phyloP scores from a whole-genome alignment of 305 asterid species.

The Fraxinus albicans region DNA sequence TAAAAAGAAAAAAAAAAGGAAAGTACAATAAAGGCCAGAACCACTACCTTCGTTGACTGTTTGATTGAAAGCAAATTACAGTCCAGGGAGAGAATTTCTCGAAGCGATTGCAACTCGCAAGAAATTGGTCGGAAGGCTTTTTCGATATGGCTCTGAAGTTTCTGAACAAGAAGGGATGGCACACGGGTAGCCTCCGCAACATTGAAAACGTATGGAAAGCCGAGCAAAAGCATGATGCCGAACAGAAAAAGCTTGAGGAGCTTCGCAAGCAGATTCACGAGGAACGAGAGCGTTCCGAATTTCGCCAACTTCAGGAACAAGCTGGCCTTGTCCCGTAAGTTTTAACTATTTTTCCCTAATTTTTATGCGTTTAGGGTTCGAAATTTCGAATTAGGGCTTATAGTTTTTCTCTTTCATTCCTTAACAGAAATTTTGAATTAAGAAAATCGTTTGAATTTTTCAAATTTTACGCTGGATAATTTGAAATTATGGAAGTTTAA shows the following conservation, averaged over 20 bases:
- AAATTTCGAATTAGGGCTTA: constrained; percentile 26
- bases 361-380: constrained; percentile 15
- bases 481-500: background rate
- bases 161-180: constrained; percentile 99
- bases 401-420: constrained; percentile 13
- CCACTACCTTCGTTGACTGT: background rate
- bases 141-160: constrained; percentile 75
- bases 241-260: constrained; percentile 88
- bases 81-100: background rate
- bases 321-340: constrained; percentile 86
- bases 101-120: background rate
- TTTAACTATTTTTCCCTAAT: background rate
- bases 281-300: constrained; percentile 92
- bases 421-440: background rate
- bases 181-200: constrained; percentile 94
- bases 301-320: constrained; percentile 86
- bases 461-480: background rate
- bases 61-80: background rate
- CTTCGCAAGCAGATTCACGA: constrained; percentile 92
- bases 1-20: too few relatives aligned
- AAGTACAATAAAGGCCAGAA: background rate
- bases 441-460: background rate
- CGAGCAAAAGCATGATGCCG: constrained; percentile 96
- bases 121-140: background rate
- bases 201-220: constrained; percentile 99